Percentiles rank a stretch among this genome's conserved stretches.
Evolutionary conservation across 148 eudicot species (phyloP).

Genomic region (Pouteria glomerata): DNA sequence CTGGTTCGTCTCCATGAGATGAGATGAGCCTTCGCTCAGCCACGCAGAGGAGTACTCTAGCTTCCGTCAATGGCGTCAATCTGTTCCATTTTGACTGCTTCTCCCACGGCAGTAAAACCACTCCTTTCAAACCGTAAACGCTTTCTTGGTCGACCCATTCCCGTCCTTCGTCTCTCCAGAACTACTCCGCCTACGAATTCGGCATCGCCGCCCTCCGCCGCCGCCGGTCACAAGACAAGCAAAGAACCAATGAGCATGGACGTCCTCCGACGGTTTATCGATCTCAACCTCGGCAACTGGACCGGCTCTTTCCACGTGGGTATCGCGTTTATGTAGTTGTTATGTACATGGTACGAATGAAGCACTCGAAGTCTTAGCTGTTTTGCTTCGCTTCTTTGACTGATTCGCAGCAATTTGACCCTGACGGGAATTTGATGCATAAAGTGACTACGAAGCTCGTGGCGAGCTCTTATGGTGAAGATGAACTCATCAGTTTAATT

Average conservation of each 20-base stretch:
- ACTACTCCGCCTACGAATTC: slow-evolving; percentile 11
- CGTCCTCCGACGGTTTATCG: slow-evolving; percentile 56
- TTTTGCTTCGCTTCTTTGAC: background rate
- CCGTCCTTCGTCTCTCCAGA: slow-evolving; percentile 9
- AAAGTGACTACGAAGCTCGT: slow-evolving; percentile 65
- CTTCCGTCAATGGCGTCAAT: slow-evolving; percentile 37
- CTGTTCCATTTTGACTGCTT: slow-evolving; percentile 25
- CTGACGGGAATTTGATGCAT: slow-evolving; percentile 64
- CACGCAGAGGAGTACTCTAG: too few relatives aligned
- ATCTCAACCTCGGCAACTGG: slow-evolving; percentile 74
- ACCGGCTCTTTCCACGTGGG: slow-evolving; percentile 66
- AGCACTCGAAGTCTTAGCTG: background rate
- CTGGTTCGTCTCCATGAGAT: too few relatives aligned
- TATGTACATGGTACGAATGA: background rate
- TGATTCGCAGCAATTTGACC: slow-evolving; percentile 78
- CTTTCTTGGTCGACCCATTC: background rate
- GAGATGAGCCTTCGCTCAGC: too few relatives aligned
- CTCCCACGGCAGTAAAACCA: slow-evolving; percentile 16
- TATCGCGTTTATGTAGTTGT: background rate
- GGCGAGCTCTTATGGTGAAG: slow-evolving; percentile 78
- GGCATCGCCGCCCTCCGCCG: slow-evolving; percentile 7
- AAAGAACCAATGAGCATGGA: slow-evolving; percentile 56
- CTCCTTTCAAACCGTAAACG: background rate
- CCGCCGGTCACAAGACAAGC: background rate
- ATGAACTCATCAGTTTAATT: slow-evolving; percentile 80